Evolutionary conservation across 2,329 filamentous ascomycete species (phyloP), one percentile per base, ranked within the genome.

Genomic region (Neopestalotiopsis clavispora): DNA sequence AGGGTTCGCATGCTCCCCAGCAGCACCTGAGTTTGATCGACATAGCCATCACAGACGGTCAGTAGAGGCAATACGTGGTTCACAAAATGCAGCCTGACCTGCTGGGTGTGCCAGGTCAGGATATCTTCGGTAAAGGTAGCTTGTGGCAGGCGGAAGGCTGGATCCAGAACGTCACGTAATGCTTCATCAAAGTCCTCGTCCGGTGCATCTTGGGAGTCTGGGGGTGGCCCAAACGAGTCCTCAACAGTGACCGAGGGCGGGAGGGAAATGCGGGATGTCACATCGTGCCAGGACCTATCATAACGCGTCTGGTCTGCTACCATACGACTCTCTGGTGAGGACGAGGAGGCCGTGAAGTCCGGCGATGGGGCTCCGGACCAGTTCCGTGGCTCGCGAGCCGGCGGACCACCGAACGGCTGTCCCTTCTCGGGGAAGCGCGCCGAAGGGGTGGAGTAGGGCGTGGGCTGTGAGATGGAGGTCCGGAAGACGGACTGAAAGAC

Each of bases 231-330:
- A 74, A 87, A 87, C 30, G 85, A 86, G 74, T 88, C 86, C 74
- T 88, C 85, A 7, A 81, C 83, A 2, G 87, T 80, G 58, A 87
- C 85, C 10, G 86, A 87, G n/a, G 83, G 78, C 9, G 88, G 87
- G 28, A 91, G 81, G 61, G 84, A 83, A 60, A 91, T 86, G 42
- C 82, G 82, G 38, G 86, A 83, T 17, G 89, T 91, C 70, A 91
- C 88, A 34, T 83, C 79, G 75, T 89, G 86, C 90, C 90, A 91
- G 69, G 89, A 87, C 70, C 86, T 81, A 75, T 91, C 88, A 83
- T 86, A 90, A 71, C 83, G 83, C 67, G 84, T 82, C 78, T 90
- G 89, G 71, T 89, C 84, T 69, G 81, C 79, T 65, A 79, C 76
- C 68, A 80, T 73, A 60, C 70, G 49, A 65, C 76, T 74, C 60